These are phyloP conservation scores for Penicillium paradoxum DNA, from an alignment of 495 filamentous ascomycete genomes.

Conservation along the genomic window DNA sequence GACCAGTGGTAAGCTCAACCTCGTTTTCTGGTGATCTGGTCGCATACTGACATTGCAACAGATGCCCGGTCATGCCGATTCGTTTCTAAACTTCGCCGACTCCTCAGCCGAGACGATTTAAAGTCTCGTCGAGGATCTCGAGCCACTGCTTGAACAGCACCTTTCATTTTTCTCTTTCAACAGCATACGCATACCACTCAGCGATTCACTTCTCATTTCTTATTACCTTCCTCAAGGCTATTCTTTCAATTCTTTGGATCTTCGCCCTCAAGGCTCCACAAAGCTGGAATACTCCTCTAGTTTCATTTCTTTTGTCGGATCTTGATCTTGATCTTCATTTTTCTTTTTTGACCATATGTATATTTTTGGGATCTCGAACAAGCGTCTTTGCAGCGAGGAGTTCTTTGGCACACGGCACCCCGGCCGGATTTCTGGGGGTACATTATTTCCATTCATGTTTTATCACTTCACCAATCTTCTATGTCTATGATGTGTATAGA, in stretches of 20 bases:
- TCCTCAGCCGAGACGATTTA: constrained; percentile 34
- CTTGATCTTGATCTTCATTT: neutral
- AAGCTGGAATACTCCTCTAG: neutral
- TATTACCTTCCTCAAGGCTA: neutral
- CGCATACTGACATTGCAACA: constrained; percentile 3
- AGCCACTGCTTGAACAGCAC: constrained; percentile 11
- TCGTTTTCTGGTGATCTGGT: neutral
- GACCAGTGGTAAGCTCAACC: constrained; percentile 24
- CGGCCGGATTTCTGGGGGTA: neutral
- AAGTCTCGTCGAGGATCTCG: constrained; percentile 19
- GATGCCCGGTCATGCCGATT: constrained; percentile 24
- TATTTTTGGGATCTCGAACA: neutral
- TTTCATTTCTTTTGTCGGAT: neutral
- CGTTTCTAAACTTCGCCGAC: constrained; percentile 28
- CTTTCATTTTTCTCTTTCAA: neutral
- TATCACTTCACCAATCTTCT: neutral
- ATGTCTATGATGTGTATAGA: constrained; percentile 1
- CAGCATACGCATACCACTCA: neutral
- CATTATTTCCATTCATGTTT: neutral
- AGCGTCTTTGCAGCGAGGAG: constrained; percentile 4
- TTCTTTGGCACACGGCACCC: neutral
- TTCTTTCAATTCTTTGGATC: neutral
- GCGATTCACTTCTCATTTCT: neutral
- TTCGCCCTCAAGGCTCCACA: neutral
- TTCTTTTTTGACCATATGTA: constrained; percentile 1